A percentile compares a stretch with the other conserved stretches of the same genome.
Evolutionary conservation across 1,139 yeast genomes (phyloP).

Genomic region (Geotrichum siamense): DNA sequence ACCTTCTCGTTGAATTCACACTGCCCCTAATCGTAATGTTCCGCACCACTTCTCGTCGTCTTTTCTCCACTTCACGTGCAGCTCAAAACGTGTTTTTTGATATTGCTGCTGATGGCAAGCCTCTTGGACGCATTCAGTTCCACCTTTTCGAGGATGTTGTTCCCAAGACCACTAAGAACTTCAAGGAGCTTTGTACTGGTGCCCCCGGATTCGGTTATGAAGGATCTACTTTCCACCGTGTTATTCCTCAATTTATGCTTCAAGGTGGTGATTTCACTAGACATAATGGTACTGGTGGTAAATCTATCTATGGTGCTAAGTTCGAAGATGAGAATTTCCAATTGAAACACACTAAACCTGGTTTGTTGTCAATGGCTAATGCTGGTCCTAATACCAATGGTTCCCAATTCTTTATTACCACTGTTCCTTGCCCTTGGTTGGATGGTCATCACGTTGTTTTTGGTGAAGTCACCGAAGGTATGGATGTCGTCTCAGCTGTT

Average conservation of each 20-base stretch:
- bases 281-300: slow-evolving; percentile 87
- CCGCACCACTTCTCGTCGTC: slow-evolving; percentile 11
- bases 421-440: slow-evolving; percentile 93
- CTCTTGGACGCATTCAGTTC: slow-evolving; percentile 71
- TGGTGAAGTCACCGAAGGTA: slow-evolving; percentile 92
- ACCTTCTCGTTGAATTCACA: slow-evolving; percentile 1
- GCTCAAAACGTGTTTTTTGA: slow-evolving; percentile 63
- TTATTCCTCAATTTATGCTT: slow-evolving; percentile 95
- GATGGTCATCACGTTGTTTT: slow-evolving; percentile 99
- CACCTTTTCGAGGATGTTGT: slow-evolving; percentile 86
- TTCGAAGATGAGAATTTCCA: slow-evolving; percentile 93
- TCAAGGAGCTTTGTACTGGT: slow-evolving; percentile 95
- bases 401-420: slow-evolving; percentile 97
- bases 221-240: slow-evolving; percentile 94
- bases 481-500: slow-evolving; percentile 84
- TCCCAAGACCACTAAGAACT: slow-evolving; percentile 97
- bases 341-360: slow-evolving; percentile 83
- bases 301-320: slow-evolving; percentile 93
- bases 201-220: slow-evolving; percentile 96
- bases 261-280: slow-evolving; percentile 96
- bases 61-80: slow-evolving; percentile 14
- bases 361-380: slow-evolving; percentile 96
- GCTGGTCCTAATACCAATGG: slow-evolving; percentile 99
- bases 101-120: slow-evolving; percentile 57
- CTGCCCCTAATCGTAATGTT: slow-evolving; percentile 7